These are phyloP conservation scores for Domatiomyces globalis DNA, from an alignment of 2,329 filamentous ascomycete genomes.

Conservation along the genomic window DNA sequence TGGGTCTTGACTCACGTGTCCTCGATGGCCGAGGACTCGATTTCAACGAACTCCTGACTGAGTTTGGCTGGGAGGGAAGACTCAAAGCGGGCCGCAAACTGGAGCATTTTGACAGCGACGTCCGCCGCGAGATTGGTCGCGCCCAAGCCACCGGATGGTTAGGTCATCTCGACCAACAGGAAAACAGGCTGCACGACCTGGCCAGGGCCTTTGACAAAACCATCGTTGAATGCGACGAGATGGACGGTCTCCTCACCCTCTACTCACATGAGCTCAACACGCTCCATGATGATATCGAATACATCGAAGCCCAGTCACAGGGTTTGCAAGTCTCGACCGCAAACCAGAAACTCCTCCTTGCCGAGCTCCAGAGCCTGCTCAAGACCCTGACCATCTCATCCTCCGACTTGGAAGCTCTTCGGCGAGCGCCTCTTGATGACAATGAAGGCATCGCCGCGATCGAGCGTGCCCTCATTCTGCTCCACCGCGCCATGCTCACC, in stretches of 20 bases:
- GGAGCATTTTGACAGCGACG: slow-evolving; percentile 57
- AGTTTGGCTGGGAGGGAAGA: slow-evolving; percentile 77
- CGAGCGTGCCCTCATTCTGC: slow-evolving; percentile 59
- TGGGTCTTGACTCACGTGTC: slow-evolving; percentile 65
- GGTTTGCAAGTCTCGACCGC: slow-evolving; percentile 93
- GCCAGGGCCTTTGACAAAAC: slow-evolving; percentile 74
- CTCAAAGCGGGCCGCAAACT: slow-evolving; percentile 63
- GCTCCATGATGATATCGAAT: slow-evolving; percentile 85
- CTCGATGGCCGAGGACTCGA: slow-evolving; percentile 64
- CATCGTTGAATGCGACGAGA: slow-evolving; percentile 89
- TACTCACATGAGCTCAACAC: slow-evolving; percentile 96
- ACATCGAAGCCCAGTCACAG: slow-evolving; percentile 93
- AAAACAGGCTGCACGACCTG: slow-evolving; percentile 76
- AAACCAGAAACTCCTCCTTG: slow-evolving; percentile 87
- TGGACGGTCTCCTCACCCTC: slow-evolving; percentile 83
- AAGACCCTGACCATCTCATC: slow-evolving; percentile 79
- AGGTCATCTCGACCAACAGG: slow-evolving; percentile 66
- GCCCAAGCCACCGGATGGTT: slow-evolving; percentile 90
- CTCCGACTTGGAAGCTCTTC: slow-evolving; percentile 59
- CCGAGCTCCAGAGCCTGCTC: slow-evolving; percentile 76
- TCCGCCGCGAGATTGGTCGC: slow-evolving; percentile 76
- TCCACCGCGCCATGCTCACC: slow-evolving; percentile 86
- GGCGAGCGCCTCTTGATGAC: slow-evolving; percentile 58
- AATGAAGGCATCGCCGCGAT: slow-evolving; percentile 59
- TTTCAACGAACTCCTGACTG: slow-evolving; percentile 67